These are phyloP conservation scores for Pseudomassariella vexata DNA, from an alignment of 2,329 filamentous ascomycete species.

Conservation along the genomic window DNA sequence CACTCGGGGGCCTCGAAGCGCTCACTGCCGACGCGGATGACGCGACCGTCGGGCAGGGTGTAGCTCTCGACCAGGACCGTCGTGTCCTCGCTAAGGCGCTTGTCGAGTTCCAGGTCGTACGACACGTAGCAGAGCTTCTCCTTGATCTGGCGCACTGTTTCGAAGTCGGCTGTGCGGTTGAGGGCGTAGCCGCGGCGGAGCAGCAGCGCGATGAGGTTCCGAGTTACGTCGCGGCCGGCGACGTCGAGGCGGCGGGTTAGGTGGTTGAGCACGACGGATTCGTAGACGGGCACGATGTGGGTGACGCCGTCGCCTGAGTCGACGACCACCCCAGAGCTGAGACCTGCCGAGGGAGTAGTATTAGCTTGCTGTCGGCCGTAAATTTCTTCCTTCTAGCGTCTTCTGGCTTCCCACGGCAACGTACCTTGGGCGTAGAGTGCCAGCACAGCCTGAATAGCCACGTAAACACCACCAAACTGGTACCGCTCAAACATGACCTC, in stretches of 20 bases:
- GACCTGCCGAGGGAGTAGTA: conserved; percentile 48
- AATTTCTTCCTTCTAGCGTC: neutral
- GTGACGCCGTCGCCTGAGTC: conserved; percentile 98
- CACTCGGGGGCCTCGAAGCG: conserved; percentile 97
- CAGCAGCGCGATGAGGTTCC: conserved; percentile 92
- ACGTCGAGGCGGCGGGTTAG: conserved; percentile 91
- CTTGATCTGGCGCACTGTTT: conserved; percentile 98
- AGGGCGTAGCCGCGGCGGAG: conserved; percentile 91
- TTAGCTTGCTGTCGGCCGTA: neutral
- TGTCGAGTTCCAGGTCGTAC: conserved; percentile 94
- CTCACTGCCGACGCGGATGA: conserved; percentile 94
- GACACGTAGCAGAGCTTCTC: conserved; percentile 99
- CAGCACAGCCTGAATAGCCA: conserved; percentile 94
- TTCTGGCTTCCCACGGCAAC: conserved; percentile 9
- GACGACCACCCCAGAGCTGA: conserved; percentile 92
- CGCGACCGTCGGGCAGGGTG: conserved; percentile 90
- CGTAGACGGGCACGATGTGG: conserved; percentile 97
- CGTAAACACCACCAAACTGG: conserved; percentile 92
- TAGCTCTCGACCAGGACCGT: conserved; percentile 97
- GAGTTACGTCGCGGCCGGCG: conserved; percentile 94
- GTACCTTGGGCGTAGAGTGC: conserved; percentile 93
- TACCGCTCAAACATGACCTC: conserved; percentile 99
- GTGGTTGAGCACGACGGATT: conserved; percentile 96
- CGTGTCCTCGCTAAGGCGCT: conserved; percentile 92
- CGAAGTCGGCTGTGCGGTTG: conserved; percentile 97